Evolutionary conservation across 805 yeast genomes (phyloP), one percentile per base, ranked within the genome.

Genomic region (Yarrowia hollandica): DNA sequence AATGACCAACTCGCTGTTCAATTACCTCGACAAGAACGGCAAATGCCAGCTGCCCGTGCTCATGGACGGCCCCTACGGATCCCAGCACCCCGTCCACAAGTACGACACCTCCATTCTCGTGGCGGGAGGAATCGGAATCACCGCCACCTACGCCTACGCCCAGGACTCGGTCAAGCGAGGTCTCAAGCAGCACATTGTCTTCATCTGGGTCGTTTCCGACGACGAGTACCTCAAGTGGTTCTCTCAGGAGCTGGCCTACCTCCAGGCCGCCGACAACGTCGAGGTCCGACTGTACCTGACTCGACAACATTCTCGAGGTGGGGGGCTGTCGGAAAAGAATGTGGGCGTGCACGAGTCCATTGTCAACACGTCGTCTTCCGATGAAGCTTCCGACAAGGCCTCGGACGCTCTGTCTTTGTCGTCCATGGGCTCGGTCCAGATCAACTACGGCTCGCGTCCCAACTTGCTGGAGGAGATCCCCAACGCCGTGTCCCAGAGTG

Each of bases 31-130:
- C 21, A 28, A 34, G 34, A 52, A 35, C 15, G 58, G 58, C 16
- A 35, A 35, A 19, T 26, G 35, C 44, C 19, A 25, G 19, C 33
- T 52, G 14, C 58, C 58, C 3, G 21, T 52, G 25, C 34, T 28
- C 33, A 35, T 82, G 11, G 89, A 84, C 66, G 89, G 89, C 0
- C 85, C 87, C 3, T 84, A 84, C 64, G 88, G 88, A 1, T 69
- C 70, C 18, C 66, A 67, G 14, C 66, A 74, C 2, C 78, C 78
- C 23, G 71, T 73, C 60, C 67, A 71, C 52, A 69, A 69, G 41
- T 76, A 71, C 68, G 72, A 71, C 57, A 71, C 69, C 48, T 76
- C 73, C 8, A 70, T 76, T 22, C 73, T 73, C 48, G 64, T 82
- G 6, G 79, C 83, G 8, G 87, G 86, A 9, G 88, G 87, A 12